Base-by-base conservation (phyloP, 768 basidiomycete genomes). In the Tubosaeta sp. region DNA sequence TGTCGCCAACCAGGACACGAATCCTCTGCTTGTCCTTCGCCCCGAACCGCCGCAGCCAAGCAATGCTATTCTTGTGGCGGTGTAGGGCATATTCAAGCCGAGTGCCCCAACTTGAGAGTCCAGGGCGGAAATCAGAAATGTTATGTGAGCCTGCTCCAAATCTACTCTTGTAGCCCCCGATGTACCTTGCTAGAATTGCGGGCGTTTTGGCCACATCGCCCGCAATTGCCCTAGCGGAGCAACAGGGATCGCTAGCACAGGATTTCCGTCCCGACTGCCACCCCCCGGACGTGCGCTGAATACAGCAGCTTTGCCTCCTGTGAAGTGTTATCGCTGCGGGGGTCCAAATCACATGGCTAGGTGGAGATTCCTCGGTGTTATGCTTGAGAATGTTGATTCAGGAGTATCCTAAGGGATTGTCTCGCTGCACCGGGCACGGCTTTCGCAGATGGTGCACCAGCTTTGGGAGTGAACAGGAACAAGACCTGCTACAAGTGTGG, bases 1-100 rank as follows among this genome's bases (percentile, higher is more conserved):
- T 95, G 93, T 70, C 85, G 90, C 59, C 88, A 93, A 67, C 88
- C 91, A n/a, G 93, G 93, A 37, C 93, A 95, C 62, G 92, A 95
- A 71, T 91, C 88, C 17, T 85, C 88, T 50, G 83, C 87, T 50
- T 95, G 93, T 68, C 87, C 91, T 37, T 83, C 83, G 59, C 91
- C 92, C 35, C 82, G 90, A 56, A 86, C 83, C 37, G 86, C 86
- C 42, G 80, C 88, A 46, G 83, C 87, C 29, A 94, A 92, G 72
- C 91, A 95, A 70, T 95, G 93, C 68, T 95, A 94, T 69, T 87
- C 86, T 35, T 97, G 92, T 63, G 90, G 92, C 25, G 94, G 92
- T 48, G 83, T 97, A 59, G 93, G 93, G 54, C 90, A 94, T 66
- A 87, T 91, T 59, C 86, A 88, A 71, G 88, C 89, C 45, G 90